Percentiles rank a stretch among this genome's conserved stretches.
phyloP scores from a whole-genome alignment of 306 rosid genomes.

The Phaseolus lunatus region DNA sequence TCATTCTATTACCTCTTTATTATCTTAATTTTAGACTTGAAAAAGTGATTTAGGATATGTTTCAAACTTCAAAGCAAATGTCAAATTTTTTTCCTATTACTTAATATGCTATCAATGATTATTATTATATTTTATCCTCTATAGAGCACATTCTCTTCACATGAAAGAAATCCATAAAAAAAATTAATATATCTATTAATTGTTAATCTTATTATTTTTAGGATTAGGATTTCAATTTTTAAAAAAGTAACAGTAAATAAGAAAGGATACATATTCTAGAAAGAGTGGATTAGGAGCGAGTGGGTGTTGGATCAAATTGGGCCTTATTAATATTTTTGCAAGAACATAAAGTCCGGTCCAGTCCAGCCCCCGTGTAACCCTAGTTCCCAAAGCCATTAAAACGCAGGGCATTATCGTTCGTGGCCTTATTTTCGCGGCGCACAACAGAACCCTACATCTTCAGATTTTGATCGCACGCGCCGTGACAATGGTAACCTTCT shows the following conservation, averaged over 20 bases:
- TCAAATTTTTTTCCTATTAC: no score
- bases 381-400: slow-evolving; percentile 37
- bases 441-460: neutral
- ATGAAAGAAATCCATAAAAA: no score
- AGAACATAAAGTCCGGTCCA: neutral
- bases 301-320: neutral
- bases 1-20: no score
- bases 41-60: no score
- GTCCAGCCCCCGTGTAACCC: slow-evolving; percentile 36
- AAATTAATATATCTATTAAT: neutral
- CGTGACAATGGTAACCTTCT: slow-evolving; percentile 47
- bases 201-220: neutral
- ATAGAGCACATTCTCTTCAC: no score
- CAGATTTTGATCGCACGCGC: slow-evolving; percentile 39
- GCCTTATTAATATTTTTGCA: neutral
- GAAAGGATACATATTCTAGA: neutral
- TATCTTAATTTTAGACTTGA: no score
- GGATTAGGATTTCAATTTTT: neutral
- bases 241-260: neutral
- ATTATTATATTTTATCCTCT: no score
- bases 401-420: neutral
- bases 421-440: slow-evolving; percentile 37
- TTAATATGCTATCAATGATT: no score
- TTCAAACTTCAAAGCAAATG: no score
- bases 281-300: neutral